A percentile compares a stretch with the other conserved stretches of the same genome.
These are phyloP conservation scores for Tricholoma saponaceum DNA, from an alignment of 768 basidiomycete genomes.

Conservation along the genomic window DNA sequence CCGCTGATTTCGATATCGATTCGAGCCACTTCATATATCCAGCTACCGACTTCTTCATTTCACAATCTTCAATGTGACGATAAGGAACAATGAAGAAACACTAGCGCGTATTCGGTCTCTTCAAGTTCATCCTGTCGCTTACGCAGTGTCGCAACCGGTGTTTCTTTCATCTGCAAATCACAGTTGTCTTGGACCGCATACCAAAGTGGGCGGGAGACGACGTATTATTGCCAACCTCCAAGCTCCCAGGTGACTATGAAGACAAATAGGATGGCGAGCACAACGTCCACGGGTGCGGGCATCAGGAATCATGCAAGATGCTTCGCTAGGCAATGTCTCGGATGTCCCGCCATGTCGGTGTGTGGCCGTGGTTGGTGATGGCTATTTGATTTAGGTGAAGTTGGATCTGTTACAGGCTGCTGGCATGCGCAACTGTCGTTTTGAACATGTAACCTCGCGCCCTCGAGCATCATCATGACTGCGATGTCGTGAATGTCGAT, in stretches of 20 bases:
- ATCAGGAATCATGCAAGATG: not conserved
- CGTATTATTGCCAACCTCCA: not conserved
- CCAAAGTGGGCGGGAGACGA: not conserved
- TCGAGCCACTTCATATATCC: not conserved
- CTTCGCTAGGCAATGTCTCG: not conserved
- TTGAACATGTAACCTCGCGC: not conserved
- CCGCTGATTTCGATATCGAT: not conserved
- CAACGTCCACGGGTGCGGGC: not conserved
- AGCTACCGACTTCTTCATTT: not conserved
- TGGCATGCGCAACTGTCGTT: not conserved
- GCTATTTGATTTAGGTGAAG: too few species aligned
- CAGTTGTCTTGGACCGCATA: not conserved
- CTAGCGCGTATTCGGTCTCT: not conserved
- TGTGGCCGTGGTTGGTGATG: too few species aligned
- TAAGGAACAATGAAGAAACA: not conserved
- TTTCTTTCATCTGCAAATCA: not conserved
- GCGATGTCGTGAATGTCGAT: not conserved
- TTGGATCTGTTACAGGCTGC: too few species aligned
- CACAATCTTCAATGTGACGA: not conserved
- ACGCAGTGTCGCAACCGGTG: not conserved
- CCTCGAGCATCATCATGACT: not conserved
- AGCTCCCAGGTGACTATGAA: not conserved
- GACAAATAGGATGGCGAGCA: not conserved
- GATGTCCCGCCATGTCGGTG: not conserved
- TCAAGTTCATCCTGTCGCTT: not conserved